These are phyloP conservation scores for Penicilliopsis zonata DNA, from an alignment of 495 filamentous ascomycete species.

Conservation along the genomic window DNA sequence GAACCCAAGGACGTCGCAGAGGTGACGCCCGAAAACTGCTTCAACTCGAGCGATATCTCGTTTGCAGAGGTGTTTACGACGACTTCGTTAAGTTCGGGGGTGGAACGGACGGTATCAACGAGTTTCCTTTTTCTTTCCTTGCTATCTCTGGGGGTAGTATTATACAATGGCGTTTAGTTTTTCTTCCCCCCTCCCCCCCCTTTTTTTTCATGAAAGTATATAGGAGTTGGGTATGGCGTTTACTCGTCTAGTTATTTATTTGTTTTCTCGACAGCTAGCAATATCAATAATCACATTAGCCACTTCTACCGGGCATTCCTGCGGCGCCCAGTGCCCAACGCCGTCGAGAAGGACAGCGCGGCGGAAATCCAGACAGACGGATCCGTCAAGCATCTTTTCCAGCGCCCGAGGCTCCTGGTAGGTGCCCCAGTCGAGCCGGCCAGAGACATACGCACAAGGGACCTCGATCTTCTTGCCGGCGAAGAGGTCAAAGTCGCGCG, in stretches of 20 bases:
- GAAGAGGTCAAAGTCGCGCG: slow-evolving; percentile 44
- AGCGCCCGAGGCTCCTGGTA: slow-evolving; percentile 54
- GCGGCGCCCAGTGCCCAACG: slow-evolving; percentile 57
- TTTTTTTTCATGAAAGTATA: too few relatives aligned
- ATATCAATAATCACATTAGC: too few relatives aligned
- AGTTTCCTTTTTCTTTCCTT: too few relatives aligned
- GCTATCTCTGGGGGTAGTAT: too few relatives aligned
- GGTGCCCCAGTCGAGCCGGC: slow-evolving; percentile 52
- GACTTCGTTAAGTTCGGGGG: too few relatives aligned
- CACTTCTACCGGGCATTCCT: slow-evolving; percentile 49
- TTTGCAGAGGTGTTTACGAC: slow-evolving; percentile 68
- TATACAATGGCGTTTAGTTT: too few relatives aligned
- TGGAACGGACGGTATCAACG: too few relatives aligned
- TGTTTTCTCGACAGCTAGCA: too few relatives aligned
- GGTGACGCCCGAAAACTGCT: slow-evolving; percentile 72
- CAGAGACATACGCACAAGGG: slow-evolving; percentile 46
- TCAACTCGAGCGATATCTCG: slow-evolving; percentile 62
- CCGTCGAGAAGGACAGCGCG: slow-evolving; percentile 39
- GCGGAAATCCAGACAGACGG: slow-evolving; percentile 38
- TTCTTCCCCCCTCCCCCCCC: too few relatives aligned
- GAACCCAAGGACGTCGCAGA: slow-evolving; percentile 58
- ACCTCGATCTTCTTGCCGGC: slow-evolving; percentile 52
- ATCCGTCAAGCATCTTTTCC: slow-evolving; percentile 37
- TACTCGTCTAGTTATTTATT: too few relatives aligned
- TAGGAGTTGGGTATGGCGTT: too few relatives aligned